Evolutionary conservation across 768 basidiomycete genomes (phyloP), one percentile per base, ranked within the genome.

Genomic region (Podaxis mareebaensis): DNA sequence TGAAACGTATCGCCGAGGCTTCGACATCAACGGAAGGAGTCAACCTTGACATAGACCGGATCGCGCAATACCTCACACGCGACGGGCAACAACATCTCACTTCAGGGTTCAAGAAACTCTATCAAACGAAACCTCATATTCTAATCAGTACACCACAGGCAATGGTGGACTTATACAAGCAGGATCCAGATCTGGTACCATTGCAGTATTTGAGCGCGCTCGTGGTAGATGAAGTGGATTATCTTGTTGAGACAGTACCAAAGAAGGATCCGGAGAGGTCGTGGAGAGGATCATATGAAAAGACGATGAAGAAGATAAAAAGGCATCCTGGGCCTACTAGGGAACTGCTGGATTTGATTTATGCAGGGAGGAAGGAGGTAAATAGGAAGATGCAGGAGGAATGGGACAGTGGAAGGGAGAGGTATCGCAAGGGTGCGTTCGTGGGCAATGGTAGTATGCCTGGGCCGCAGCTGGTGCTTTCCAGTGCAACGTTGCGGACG

Each of bases 201-300:
- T 64, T 90, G 53, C 67, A 72, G 5, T 74, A 73, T 54, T 73
- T 90, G 57, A 82, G 82, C 13, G 83, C 81, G 1, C 80, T 93
- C 53, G 85, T 87, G 39, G 85, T 92, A 60, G 91, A 93, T 66
- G 91, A 93, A 71, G 87, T 85, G 53, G 92, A 93, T 69, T 89
- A 87, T 71, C 76, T 92, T 44, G 77, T 93, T 59, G 84, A 83
- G 63, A 83, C 79, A 2, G 74, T 81, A 4, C 82, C 87, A 13
- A 72, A 70, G 63, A 79, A 76, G 63, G 73, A 73, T 60, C 73
- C 72, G 49, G 77, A 66, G 68, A 80, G 70, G 70, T 77, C 78
- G 36, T 79, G 73, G 56, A 71, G 68, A 56, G 71, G 72, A 53
- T 75, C 77, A 7, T 66, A 67, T 49, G 72, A 73, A 62, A 81